A percentile compares a stretch with the other conserved stretches of the same genome.
These are phyloP conservation scores for Mollisia scopiformis DNA, from an alignment of 2,329 filamentous ascomycete genomes.

Conservation along the genomic window DNA sequence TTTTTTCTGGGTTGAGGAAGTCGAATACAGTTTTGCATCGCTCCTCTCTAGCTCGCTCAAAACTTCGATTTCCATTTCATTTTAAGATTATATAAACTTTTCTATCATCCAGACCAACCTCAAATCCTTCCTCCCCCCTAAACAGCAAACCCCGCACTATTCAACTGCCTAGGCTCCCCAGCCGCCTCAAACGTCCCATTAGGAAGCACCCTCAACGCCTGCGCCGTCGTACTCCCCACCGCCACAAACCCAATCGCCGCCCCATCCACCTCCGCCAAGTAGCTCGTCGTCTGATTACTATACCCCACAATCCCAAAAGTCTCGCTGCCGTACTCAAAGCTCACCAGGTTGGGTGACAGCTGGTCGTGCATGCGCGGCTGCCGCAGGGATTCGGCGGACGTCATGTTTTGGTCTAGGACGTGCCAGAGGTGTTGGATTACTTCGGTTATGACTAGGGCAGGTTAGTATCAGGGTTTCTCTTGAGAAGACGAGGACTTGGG, in stretches of 20 bases:
- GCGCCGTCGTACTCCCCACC: slow-evolving; percentile 57
- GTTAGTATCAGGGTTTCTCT: too few relatives aligned
- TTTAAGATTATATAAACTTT: too few relatives aligned
- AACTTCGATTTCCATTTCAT: too few relatives aligned
- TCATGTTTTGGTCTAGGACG: slow-evolving; percentile 59
- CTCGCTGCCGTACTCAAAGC: slow-evolving; percentile 54
- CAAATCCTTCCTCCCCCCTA: slow-evolving; percentile 31
- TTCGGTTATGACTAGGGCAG: slow-evolving; percentile 69
- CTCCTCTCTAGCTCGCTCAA: background rate
- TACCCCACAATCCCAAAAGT: slow-evolving; percentile 45
- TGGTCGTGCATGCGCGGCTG: slow-evolving; percentile 67
- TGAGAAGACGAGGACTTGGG: too few relatives aligned
- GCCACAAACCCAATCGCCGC: slow-evolving; percentile 65
- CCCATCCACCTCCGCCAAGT: slow-evolving; percentile 53
- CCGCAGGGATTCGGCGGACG: slow-evolving; percentile 55
- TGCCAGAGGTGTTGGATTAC: slow-evolving; percentile 68
- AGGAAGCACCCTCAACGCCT: slow-evolving; percentile 62
- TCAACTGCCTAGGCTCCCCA: slow-evolving; percentile 73
- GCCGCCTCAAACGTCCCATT: slow-evolving; percentile 79
- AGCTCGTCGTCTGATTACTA: slow-evolving; percentile 62
- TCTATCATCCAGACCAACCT: background rate
- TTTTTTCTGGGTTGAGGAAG: too few relatives aligned
- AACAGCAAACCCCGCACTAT: slow-evolving; percentile 66
- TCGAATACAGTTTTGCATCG: background rate
- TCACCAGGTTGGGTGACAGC: slow-evolving; percentile 57